phyloP scores from a whole-genome alignment of 805 yeast species.

The Metschnikowia noctiluminum region DNA sequence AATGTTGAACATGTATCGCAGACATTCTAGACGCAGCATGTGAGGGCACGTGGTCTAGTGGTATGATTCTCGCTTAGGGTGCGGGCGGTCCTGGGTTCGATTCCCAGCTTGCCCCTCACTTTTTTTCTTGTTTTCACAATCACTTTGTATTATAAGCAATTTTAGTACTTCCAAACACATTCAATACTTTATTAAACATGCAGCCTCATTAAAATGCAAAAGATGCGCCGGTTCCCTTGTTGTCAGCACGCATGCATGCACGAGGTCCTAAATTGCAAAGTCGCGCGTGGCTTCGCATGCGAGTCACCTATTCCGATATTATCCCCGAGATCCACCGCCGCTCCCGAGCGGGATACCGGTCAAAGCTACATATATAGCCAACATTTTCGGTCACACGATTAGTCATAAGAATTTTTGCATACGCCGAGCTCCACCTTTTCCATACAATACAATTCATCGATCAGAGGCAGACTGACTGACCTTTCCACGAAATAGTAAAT shows the following conservation, averaged over 20 bases:
- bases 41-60: conserved; percentile 46
- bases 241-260: background rate
- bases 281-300: background rate
- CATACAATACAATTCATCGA: too few species aligned
- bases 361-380: background rate
- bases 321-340: background rate
- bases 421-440: background rate
- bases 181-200: too few species aligned
- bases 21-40: background rate
- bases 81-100: conserved; percentile 51
- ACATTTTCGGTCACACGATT: background rate
- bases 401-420: background rate
- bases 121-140: conserved; percentile 7
- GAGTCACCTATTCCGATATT: background rate
- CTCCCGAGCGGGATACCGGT: background rate
- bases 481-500: too few species aligned
- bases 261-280: background rate
- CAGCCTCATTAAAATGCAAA: too few species aligned
- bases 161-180: too few species aligned
- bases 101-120: conserved; percentile 45
- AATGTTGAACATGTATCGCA: too few species aligned
- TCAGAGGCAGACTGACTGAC: too few species aligned
- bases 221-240: too few species aligned
- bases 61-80: conserved; percentile 50
- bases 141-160: too few species aligned